Evolutionary conservation across 305 asterid genomes (phyloP), one percentile per base, ranked within the genome.

Genomic region (Plantago coronopus): DNA sequence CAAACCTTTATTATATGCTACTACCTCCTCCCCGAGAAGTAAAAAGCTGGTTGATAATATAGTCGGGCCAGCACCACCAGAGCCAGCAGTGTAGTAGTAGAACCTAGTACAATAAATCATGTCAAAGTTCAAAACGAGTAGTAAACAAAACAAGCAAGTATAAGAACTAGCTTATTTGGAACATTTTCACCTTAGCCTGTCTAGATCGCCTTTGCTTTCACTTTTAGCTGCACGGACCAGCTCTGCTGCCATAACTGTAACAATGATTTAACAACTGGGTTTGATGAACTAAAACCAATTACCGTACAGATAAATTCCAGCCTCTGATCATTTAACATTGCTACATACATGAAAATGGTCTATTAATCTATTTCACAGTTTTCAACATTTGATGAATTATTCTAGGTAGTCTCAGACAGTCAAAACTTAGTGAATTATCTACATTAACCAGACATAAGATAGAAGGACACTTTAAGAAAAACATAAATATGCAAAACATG

Each of bases 171-270:
- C 8, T 2, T 34, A 34, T 34, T 34, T 34, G 42, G 42, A 34
- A 34, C 8, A 34, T 7, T 0, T 10, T 34, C 74, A 93, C 97
- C 98, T 89, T 60, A 91, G 83, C 77, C 83, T 86, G 78, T 89
- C 78, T 31, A 81, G 89, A 71, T 80, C 84, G 70, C 85, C 84
- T 59, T 79, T 64, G 63, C 74, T 82, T 70, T 89, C 90, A 59
- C 38, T 69, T 78, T 72, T 66, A 63, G 94, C 87, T 22, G 78
- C 83, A 66, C 91, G 86, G 71, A 86, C 93, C 16, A 91, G 91
- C 80, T 91, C 98, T 14, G 97, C 97, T 55, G 98, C 98, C 98
- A 93, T 89, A 70, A 86, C 98, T 93, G 89, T 61, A 64, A 70
- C 43, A 71, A 51, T 27, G 38, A 38, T 34, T 34, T 34, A 29